phyloP scores from a whole-genome alignment of 345 rosid species.

The Gossypium thurberi region DNA sequence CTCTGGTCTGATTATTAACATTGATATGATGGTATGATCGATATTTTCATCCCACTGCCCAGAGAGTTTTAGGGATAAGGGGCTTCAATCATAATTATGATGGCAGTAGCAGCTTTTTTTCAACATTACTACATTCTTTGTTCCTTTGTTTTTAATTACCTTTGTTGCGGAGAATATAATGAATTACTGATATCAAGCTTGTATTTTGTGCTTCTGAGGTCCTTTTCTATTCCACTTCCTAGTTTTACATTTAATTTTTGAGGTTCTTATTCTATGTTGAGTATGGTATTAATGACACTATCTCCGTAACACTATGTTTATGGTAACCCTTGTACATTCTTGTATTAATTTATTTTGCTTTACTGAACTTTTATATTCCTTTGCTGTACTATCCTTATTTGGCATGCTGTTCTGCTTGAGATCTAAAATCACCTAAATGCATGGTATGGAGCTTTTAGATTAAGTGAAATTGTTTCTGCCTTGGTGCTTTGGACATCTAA shows the following conservation, averaged over 20 bases:
- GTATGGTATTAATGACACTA: neutral
- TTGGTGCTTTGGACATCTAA: neutral
- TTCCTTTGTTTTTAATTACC: neutral
- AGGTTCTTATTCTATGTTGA: constrained; percentile 1
- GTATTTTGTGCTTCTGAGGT: constrained; percentile 7
- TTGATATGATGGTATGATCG: neutral
- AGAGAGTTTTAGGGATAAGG: neutral
- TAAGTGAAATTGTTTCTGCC: neutral
- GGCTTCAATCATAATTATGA: neutral
- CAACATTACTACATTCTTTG: neutral
- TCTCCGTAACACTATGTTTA: neutral
- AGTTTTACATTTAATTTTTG: neutral
- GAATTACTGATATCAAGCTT: constrained; percentile 1
- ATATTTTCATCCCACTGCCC: neutral
- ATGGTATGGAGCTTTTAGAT: neutral
- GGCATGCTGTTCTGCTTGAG: neutral
- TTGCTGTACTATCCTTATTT: constrained; percentile 8
- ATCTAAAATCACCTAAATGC: constrained; percentile 5
- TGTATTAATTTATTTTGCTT: constrained; percentile 1
- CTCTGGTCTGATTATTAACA: neutral
- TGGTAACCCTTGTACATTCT: neutral
- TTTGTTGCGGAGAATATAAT: neutral
- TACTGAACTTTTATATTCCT: constrained; percentile 2
- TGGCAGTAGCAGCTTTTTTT: neutral
- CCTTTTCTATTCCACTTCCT: neutral